Evolutionary conservation across 2,329 filamentous ascomycete species (phyloP).

Genomic region (Claviceps arundinis): DNA sequence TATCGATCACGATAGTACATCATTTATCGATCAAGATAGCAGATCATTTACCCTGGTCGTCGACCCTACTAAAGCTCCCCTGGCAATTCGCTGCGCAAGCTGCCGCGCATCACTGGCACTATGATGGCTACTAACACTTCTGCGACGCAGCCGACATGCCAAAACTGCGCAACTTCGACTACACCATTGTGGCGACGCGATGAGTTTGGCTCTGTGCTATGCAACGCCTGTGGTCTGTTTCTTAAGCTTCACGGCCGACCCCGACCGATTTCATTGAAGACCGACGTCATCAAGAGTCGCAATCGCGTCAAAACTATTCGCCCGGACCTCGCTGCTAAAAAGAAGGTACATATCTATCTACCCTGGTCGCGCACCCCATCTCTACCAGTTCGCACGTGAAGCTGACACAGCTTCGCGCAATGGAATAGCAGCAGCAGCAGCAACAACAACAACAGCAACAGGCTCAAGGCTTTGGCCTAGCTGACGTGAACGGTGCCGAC

Average conservation of each 20-base stretch:
- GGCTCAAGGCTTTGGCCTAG: conserved; percentile 23
- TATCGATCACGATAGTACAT: conserved; percentile 25
- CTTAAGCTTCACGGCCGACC: conserved; percentile 91
- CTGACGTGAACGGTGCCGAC: conserved; percentile 47
- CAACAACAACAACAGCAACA: conserved; percentile 26
- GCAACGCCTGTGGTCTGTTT: conserved; percentile 96
- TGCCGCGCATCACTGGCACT: conserved; percentile 17
- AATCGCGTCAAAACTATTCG: conserved; percentile 88
- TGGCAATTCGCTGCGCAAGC: conserved; percentile 15
- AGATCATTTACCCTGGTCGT: conserved; percentile 18
- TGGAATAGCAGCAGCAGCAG: conserved; percentile 15
- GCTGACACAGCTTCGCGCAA: not conserved
- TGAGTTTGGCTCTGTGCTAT: conserved; percentile 87
- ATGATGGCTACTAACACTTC: conserved; percentile 46
- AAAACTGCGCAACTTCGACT: conserved; percentile 91
- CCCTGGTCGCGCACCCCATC: not conserved
- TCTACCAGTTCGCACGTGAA: not conserved
- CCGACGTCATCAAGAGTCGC: conserved; percentile 97
- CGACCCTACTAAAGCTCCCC: conserved; percentile 12
- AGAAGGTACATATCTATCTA: conserved; percentile 50
- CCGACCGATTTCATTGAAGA: conserved; percentile 91
- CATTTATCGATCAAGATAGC: conserved; percentile 20
- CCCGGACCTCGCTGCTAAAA: conserved; percentile 64
- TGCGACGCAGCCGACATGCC: conserved; percentile 77
- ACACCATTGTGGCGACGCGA: conserved; percentile 96